Evolutionary conservation across 2,329 filamentous ascomycete genomes (phyloP), one percentile per base, ranked within the genome.

Genomic region (Epichloe scottii): DNA sequence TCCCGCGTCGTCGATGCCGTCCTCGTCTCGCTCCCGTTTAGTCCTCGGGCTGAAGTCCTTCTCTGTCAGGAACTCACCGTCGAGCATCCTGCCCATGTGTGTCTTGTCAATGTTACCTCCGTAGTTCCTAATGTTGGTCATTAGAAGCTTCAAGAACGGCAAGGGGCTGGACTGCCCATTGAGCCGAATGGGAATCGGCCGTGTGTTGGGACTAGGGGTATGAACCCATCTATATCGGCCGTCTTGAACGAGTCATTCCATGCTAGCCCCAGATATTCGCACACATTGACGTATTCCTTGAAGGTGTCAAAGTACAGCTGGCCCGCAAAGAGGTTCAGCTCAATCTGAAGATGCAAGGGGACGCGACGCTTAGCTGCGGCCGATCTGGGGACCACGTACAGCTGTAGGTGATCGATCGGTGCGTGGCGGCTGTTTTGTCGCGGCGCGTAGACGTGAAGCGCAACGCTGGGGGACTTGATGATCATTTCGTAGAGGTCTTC

Each of bases 311-410:
- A 67, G 56, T 87, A 88, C 0, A 87, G 68, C 50, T 85, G 81
- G 0, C 85, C 85, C 0, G 85, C 70, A 49, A 89, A 87, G 0
- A 88, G 64, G 41, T 84, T 83, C 0, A 88, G 70, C 50, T 78
- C 69, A 0, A 69, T 63, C 0, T 66, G 61, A 0, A 77, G 58
- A 0, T 48, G n/a, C 0, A 12, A 26, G 17, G 55, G 26, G 26
- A 30, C 1, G 26, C 26, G 26, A 30, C 26, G 26, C 8, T 10
- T 30, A 4, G 26, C 26, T 30, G 26, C 26, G 10, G 26, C 26
- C 8, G 1, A 8, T 10, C 8, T 8, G 10, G 26, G 26, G 8
- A 30, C 26, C 26, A 30, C 26, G 26, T 30, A 30, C 3, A 30
- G 8, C 26, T 30, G 26, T 30, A 30, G 26, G 26, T 30, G 3